Percentiles rank a stretch among this genome's conserved stretches.
phyloP scores from a whole-genome alignment of 192 early-diverging fungal species.

The Neocallimastix lanati region DNA sequence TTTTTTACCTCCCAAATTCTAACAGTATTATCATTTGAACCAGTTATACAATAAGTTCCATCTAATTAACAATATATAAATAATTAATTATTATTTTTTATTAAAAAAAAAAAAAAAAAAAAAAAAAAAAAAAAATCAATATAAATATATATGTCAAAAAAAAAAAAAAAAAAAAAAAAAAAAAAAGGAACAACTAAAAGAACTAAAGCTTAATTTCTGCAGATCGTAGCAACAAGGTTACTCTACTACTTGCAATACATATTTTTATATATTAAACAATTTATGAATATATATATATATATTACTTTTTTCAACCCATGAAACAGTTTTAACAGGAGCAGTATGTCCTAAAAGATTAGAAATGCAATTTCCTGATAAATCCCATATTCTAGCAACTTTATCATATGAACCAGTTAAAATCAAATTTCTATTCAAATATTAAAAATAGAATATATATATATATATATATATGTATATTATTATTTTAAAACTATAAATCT shows the following conservation, averaged over 20 bases:
- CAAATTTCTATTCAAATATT: background rate
- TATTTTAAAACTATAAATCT: too few species aligned
- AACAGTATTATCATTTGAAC: background rate
- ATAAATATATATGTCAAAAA: too few species aligned
- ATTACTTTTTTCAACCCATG: constrained; percentile 38
- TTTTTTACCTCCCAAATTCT: background rate
- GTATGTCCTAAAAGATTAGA: constrained; percentile 38
- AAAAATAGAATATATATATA: too few species aligned
- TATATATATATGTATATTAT: too few species aligned
- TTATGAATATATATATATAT: background rate
- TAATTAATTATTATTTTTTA: background rate
- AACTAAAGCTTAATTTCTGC: too few species aligned
- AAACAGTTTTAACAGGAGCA: constrained; percentile 58
- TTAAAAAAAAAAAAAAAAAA: too few species aligned
- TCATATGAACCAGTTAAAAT: constrained; percentile 72
- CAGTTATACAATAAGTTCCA: background rate
- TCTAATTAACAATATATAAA: too few species aligned
- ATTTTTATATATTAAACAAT: background rate
- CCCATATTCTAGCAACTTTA: constrained; percentile 66
- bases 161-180: too few species aligned
- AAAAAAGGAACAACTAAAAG: too few species aligned
- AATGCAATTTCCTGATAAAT: constrained; percentile 28
- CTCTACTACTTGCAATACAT: too few species aligned
- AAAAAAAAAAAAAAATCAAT: too few species aligned
- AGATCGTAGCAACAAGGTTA: too few species aligned